Base-by-base conservation (phyloP, 2,329 filamentous ascomycete species). In the Colletotrichum destructivum region DNA sequence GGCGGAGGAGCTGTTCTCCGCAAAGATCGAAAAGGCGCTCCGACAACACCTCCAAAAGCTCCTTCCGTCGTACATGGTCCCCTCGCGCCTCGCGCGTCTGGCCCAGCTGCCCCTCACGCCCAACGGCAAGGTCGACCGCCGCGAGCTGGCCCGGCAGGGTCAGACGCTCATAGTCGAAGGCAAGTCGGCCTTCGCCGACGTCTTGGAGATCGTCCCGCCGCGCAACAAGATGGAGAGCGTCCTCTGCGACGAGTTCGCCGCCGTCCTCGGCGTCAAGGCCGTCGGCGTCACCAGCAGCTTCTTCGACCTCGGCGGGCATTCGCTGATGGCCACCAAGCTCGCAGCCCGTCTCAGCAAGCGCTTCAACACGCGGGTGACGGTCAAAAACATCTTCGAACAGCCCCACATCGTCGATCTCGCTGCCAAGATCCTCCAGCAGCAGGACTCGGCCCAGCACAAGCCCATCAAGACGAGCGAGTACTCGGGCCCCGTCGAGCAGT, bases 81-180 rank as follows among this genome's bases (percentile, higher is more conserved):
- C 77, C 0, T 49, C 66, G 0, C 62, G 26, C 3, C 75, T 79
- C 8, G 51, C 61, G 0, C 66, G 76, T 0, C 11, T 79, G 12
- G 75, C 77, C 2, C 46, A 75, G 11, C 74, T 79, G 66, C 78
- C 78, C 16, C 57, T 78, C 52, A 77, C 77, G 13, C 44, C 66
- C 6, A 79, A 75, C 15, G 77, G 77, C 38, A 78, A 79, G 40
- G 62, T 76, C 0, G 76, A 79, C 31, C 67, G 76, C 0, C 69
- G 26, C 12, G 60, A 63, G n/a, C 46, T 52, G 16, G 35, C 46
- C 4, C 60, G 46, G 1, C 18, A 9, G 18, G 16, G 26, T 16
- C 21, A 52, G 60, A 18, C 23, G 31, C 31, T 31, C 0, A 6
- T 18, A 2, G 7, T 23, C 4, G n/a, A 35, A 18, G 42, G 11